Base-by-base conservation (phyloP, 768 basidiomycete genomes). In the Sistotremastrum niveocremeum region DNA sequence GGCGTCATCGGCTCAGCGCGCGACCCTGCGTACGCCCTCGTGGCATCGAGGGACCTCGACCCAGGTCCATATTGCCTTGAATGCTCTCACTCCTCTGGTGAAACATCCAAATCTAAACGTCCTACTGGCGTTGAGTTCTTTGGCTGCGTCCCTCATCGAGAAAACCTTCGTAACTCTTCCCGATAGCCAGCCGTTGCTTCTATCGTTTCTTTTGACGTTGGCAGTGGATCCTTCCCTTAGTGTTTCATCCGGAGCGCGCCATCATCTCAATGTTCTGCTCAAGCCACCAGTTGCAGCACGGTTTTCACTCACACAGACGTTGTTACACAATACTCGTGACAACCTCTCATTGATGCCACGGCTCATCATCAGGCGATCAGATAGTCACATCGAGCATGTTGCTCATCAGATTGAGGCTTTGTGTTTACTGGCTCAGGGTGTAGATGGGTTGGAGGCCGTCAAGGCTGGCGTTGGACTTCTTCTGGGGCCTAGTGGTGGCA, bases 11-110 rank as follows among this genome's bases (percentile, higher is more conserved):
- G 58, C 54, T n/a, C 66, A 66, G 7, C 76, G 67, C 53, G 56
- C 67, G 12, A 76, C 77, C n/a, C 53, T 61, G 3, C 74, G 89
- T 4, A 82, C 84, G 0, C 58, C 75, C 8, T 68, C 79, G 0
- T 98, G 93, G 86, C 70, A 95, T 39, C 72, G 71, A 20, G 89
- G 76, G 34, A 90, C 88, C 1, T 69, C 84, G 2, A 73, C 86
- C 4, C 90, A 95, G 55, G 64, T 98, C 7, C 76, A 84, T 40
- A 81, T 88, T 28, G 87, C 90, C 6, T 58, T 97, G 44, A 84
- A 87, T 52, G 67, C 81, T 0, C 65, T 97, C 12, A 73, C 81
- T 1, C 71, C 81, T 1, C 68, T 89, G 8, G 62, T 83, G 8
- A 71, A 74, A 2, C 89, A 94, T 56, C 77, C 81, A 8, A 84